Base-by-base conservation (phyloP, 305 asterid species). In the Rubia balearica region DNA sequence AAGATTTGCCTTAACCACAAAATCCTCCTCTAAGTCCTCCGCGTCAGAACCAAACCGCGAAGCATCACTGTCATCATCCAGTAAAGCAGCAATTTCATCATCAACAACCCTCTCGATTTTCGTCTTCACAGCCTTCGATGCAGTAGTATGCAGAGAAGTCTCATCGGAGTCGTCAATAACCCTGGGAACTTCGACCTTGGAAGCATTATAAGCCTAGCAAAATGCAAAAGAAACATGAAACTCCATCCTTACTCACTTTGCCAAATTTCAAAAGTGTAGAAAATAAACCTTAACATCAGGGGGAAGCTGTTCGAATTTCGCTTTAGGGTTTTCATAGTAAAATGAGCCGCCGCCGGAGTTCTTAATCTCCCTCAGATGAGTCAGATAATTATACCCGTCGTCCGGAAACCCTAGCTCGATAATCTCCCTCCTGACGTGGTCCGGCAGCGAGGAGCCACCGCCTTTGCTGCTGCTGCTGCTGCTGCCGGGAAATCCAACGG, bases 331-430 rank as follows among this genome's bases (percentile, higher is more conserved):
- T 5, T 85, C 56, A 77, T 84, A 90, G 74, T 87, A 93, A 8
- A 81, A 79, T 7, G 98, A 88, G 22, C 98, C 96, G 38, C 85
- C 98, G 48, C 98, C 98, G 9, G 86, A 74, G 60, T 87, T 86
- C 87, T 75, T 87, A 81, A 93, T 93, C 72, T 93, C 98, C 73
- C 96, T 80, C 83, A 93, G 21, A 77, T 93, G 98, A 42, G 65
- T 6, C 84, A 91, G 83, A 55, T 93, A 93, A 75, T 93, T 88
- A 81, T 93, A 93, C 59, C 98, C 98, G 74, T 93, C 98, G 49
- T 93, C 98, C 19, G 97, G 96, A 85, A 87, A 93, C 57, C 98
- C 98, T 55, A 89, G 86, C 81, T 93, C 90, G 76, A 93, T 69
- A 78, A 91, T 88, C 84, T 93, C 98, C 89, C 74, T 85, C 78